phyloP scores from a whole-genome alignment of 805 yeast species.

The Maudiozyma serrabonitensis region DNA sequence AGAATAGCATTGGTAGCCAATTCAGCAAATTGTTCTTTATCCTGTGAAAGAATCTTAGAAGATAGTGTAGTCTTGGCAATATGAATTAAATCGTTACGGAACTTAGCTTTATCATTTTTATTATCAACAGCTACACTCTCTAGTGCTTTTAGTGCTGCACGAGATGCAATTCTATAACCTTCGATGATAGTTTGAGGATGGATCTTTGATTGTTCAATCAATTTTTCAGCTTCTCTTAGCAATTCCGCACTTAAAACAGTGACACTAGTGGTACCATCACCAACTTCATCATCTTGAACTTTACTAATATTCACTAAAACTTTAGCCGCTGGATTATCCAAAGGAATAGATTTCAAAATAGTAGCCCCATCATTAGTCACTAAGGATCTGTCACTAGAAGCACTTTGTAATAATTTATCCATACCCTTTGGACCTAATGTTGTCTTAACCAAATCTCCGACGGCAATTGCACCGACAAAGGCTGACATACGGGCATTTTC shows the following conservation, averaged over 20 bases:
- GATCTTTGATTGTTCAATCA: slow-evolving; percentile 74
- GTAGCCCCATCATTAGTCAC: slow-evolving; percentile 99
- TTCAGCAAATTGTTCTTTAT: slow-evolving; percentile 78
- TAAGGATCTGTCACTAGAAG: slow-evolving; percentile 65
- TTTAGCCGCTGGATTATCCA: slow-evolving; percentile 96
- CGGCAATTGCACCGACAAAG: slow-evolving; percentile 98
- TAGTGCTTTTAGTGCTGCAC: slow-evolving; percentile 77
- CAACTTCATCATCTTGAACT: slow-evolving; percentile 97
- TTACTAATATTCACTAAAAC: slow-evolving; percentile 89
- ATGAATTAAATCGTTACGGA: slow-evolving; percentile 67
- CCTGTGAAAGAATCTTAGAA: slow-evolving; percentile 90
- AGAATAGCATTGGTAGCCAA: slow-evolving; percentile 92
- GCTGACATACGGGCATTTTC: slow-evolving; percentile 97
- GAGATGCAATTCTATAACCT: slow-evolving; percentile 84
- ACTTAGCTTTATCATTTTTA: slow-evolving; percentile 44
- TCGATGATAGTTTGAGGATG: slow-evolving; percentile 97
- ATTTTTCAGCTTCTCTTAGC: slow-evolving; percentile 85
- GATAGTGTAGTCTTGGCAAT: slow-evolving; percentile 92
- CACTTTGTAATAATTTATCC: slow-evolving; percentile 89
- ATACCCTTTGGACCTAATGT: slow-evolving; percentile 98
- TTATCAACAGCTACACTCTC: slow-evolving; percentile 69
- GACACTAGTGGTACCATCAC: slow-evolving; percentile 97
- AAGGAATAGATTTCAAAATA: slow-evolving; percentile 82
- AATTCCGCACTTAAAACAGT: slow-evolving; percentile 86
- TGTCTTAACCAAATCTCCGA: slow-evolving; percentile 90